Evolutionary conservation across 2,329 filamentous ascomycete genomes (phyloP), one percentile per base, ranked within the genome.

Genomic region (Purpureocillium lavendulum): DNA sequence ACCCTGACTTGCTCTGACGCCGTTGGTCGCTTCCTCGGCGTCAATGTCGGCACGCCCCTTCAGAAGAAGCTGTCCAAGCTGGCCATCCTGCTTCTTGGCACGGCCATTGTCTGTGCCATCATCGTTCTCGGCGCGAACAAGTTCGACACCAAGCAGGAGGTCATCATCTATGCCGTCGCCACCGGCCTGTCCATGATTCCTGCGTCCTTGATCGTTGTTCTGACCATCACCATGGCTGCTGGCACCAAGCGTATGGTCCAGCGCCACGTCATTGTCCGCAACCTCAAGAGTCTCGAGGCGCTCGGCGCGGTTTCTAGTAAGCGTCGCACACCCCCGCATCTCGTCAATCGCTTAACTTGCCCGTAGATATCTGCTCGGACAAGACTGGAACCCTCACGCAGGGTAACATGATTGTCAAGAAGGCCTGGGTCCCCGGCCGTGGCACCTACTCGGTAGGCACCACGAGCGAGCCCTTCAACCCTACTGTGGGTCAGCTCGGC

Each of bases 31-130:
- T 67, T 74, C 53, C 70, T 75, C 38, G 72, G 65, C 35, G 55
- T 67, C 43, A 62, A 59, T 30, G 61, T 77, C 26, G 82, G 82
- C 30, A 86, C 82, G 11, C 82, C 82, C 1, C 65, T 87, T 26
- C 80, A 84, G 56, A 74, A 73, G 48, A 84, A 81, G 55, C 63
- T 86, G 35, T 81, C 77, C 51, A 80, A 82, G 57, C 73, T 87
- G 41, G 82, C 82, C 6, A 71, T 84, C 18, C 58, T 80, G 2
- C 71, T 86, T 2, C 83, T 86, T 50, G 75, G 69, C 35, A 72
- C 80, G 28, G 82, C 65, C 33, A 51, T 69, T 29, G 42, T 69
- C 38, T 65, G 66, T 36, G 64, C 63, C 17, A 59, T 69, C 41
- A 68, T 70, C 37, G 66, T 69, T 14, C 57, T 69, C 41, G 64